Base-by-base conservation (phyloP, 495 filamentous ascomycete genomes). In the Talaromyces wortmannii region DNA sequence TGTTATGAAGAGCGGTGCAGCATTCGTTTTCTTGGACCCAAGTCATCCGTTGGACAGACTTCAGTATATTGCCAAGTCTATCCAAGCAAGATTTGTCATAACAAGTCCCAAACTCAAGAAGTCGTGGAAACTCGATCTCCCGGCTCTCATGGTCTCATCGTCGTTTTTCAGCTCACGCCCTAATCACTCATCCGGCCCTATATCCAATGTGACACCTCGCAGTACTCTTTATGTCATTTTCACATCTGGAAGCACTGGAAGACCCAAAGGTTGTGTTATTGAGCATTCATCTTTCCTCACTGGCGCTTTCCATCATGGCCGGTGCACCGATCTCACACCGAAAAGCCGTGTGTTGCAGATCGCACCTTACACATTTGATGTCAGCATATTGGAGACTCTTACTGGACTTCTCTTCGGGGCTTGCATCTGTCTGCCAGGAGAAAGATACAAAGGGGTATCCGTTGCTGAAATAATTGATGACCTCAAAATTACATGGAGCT, bases 181-280 rank as follows among this genome's bases (percentile, higher is more conserved):
- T 48, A 10, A 2, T 18, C 23, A 30, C 6, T 15, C 45, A 11
- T 2, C 8, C 8, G 8, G 8, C 15, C 16, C 45, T 16, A 2
- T 48, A 8, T 8, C 15, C 57, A 56, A 17, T 48, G 45, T 16
- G 15, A 48, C 45, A 10, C 45, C 53, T 6, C 12, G 51, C 2
- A 40, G 49, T 12, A 53, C 10, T 4, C 15, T 31, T 18, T 72
- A 73, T 45, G 69, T 69, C 0, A 59, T 76, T 0, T 76, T 76
- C 47, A 78, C 76, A 0, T 78, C 76, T 30, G 84, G 84, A 0
- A 78, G 73, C 7, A 86, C 83, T 0, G 83, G 84, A 1, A 73
- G 71, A 10, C 79, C 84, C 0, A 80, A 80, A 57, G 77, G 75
- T 2, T 67, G 76, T 18, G 74, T 80, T 12, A 68, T 77, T 13